Conservation (phyloP, 2,329 filamentous ascomycete genomes). For the Trichoderma sp. region DNA sequence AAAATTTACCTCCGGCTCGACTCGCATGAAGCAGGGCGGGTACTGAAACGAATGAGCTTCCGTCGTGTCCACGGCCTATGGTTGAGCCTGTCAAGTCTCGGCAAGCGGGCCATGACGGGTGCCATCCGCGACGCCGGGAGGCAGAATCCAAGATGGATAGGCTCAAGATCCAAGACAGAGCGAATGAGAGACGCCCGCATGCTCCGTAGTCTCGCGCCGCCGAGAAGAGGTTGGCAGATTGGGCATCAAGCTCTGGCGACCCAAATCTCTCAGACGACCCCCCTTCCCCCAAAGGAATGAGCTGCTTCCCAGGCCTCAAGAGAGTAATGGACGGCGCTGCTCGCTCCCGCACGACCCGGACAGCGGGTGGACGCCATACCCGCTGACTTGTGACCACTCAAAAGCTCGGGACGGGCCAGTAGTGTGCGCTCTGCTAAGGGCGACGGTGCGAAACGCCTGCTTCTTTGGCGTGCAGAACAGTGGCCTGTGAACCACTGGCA, state of each 20-base stretch:
- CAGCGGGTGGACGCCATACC: slow-evolving; percentile 27
- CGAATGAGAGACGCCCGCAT: slow-evolving; percentile 16
- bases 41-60: slow-evolving; percentile 25
- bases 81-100: slow-evolving; percentile 21
- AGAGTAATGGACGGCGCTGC: slow-evolving; percentile 13
- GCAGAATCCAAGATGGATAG: slow-evolving; percentile 19
- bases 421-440: slow-evolving; percentile 18
- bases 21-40: slow-evolving; percentile 23
- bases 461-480: slow-evolving; percentile 18
- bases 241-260: slow-evolving; percentile 31
- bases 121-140: slow-evolving; percentile 20
- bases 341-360: slow-evolving; percentile 27
- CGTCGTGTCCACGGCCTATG: slow-evolving; percentile 18
- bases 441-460: slow-evolving; percentile 22
- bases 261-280: slow-evolving; percentile 24
- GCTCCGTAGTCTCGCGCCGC: slow-evolving; percentile 9
- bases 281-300: slow-evolving; percentile 15
- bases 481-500: slow-evolving; percentile 16
- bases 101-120: slow-evolving; percentile 23
- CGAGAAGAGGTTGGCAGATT: slow-evolving; percentile 28
- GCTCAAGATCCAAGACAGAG: slow-evolving; percentile 26
- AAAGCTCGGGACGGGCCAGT: slow-evolving; percentile 22
- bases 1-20: background rate
- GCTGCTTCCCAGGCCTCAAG: slow-evolving; percentile 19
- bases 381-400: slow-evolving; percentile 28